phyloP scores from a whole-genome alignment of 805 yeast genomes.

The Metschnikowia koreensis region DNA sequence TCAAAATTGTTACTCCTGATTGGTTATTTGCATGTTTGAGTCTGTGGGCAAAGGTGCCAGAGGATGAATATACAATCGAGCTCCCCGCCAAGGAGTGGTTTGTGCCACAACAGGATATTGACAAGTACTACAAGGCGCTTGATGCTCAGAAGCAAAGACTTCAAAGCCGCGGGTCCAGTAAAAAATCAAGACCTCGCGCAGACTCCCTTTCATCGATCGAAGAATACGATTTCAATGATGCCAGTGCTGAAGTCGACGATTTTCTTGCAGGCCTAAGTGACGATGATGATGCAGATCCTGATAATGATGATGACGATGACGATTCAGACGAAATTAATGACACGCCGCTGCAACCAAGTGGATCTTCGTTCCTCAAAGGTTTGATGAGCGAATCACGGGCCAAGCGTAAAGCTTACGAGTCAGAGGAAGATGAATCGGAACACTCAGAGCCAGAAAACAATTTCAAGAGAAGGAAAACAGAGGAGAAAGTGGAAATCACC shows the following conservation, averaged over 20 bases:
- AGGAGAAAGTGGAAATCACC: constrained; percentile 7
- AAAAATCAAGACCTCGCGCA: constrained; percentile 31
- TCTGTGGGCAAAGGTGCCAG: constrained; percentile 70
- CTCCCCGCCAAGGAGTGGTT: constrained; percentile 45
- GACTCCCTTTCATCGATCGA: constrained; percentile 32
- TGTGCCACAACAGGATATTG: constrained; percentile 45
- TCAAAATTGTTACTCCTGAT: constrained; percentile 82
- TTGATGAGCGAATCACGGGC: constrained; percentile 20
- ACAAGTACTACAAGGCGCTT: constrained; percentile 38
- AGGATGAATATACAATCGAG: constrained; percentile 53
- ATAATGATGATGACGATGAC: constrained; percentile 29
- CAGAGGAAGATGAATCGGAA: constrained; percentile 21
- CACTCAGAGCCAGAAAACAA: neutral
- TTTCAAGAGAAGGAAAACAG: constrained; percentile 8
- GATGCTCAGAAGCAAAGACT: constrained; percentile 21
- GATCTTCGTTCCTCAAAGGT: constrained; percentile 26
- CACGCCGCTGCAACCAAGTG: constrained; percentile 4
- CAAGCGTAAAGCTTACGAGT: constrained; percentile 18
- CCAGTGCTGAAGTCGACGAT: constrained; percentile 46
- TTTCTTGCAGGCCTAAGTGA: constrained; percentile 46
- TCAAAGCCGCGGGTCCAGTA: constrained; percentile 7
- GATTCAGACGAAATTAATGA: constrained; percentile 18
- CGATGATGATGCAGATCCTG: constrained; percentile 34
- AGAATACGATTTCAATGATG: constrained; percentile 42
- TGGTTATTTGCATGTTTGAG: constrained; percentile 90